Base-by-base conservation (phyloP, 1,284 basidiomycete genomes). In the Trichosporon asahii region DNA sequence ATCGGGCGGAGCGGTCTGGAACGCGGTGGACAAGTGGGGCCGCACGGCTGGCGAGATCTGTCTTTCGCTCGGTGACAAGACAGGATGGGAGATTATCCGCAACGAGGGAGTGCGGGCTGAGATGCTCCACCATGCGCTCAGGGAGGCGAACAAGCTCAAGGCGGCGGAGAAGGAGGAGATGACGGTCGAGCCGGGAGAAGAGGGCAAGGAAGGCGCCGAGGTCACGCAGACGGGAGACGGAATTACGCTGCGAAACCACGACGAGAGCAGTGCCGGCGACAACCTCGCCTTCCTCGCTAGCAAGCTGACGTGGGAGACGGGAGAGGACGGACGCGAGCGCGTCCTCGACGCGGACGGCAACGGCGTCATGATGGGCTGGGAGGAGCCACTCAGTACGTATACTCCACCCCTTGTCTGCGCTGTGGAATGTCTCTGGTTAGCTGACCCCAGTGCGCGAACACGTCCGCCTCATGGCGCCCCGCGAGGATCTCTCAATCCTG, bases 361-460 rank as follows among this genome's bases (percentile, higher is more conserved):
- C 70, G 86, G 81, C 8, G 94, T 98, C 9, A 97, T 97, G 95
- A 97, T 97, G 94, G 93, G 93, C 1, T 96, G 94, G 94, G 94
- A 96, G 81, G 85, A 85, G 70, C 87, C 85, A 7, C 91, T 97
- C 76, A 97, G 89, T 90, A n/a, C n/a, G n/a, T n/a, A n/a, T n/a
- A n/a, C n/a, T n/a, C n/a, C n/a, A n/a, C n/a, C n/a, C n/a, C n/a
- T n/a, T n/a, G n/a, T n/a, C n/a, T n/a, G n/a, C n/a, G n/a, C n/a
- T n/a, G 3, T 31, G 9, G 11, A 15, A 9, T 23, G 4, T 1
- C n/a, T n/a, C n/a, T n/a, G n/a, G n/a, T n/a, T 74, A 68, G 73
- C 73, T 76, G 79, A 78, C 76, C 66, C 80, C 68, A 89, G 88
- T 83, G 82, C 66, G 68, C 29, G 82, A 81, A 70, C 83, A 84